Evolutionary conservation across 192 early-diverging fungal species (phyloP).

Genomic region (Thamnidium elegans): DNA sequence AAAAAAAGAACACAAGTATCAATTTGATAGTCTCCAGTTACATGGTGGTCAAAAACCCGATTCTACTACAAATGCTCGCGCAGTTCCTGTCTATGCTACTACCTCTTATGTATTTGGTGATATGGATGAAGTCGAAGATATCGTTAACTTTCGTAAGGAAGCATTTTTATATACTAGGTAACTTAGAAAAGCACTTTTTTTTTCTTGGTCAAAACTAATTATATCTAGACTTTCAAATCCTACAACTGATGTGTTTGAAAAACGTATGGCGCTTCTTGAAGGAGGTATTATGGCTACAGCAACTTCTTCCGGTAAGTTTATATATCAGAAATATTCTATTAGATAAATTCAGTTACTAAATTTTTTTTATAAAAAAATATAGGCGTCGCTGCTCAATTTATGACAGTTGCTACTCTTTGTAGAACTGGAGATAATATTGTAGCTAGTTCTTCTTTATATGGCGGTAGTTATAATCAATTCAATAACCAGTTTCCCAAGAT

Average conservation of each 20-base stretch:
- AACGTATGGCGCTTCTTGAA: conserved; percentile 88
- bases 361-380: too few relatives aligned
- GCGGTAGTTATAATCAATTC: conserved; percentile 83
- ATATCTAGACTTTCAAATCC: conserved; percentile 52
- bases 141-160: conserved; percentile 68
- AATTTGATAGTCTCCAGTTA: conserved; percentile 88
- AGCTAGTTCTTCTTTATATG: conserved; percentile 72
- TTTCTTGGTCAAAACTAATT: too few relatives aligned
- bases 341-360: too few relatives aligned
- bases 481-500: conserved; percentile 79
- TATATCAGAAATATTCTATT: too few relatives aligned
- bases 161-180: conserved; percentile 86
- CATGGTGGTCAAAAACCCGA: conserved; percentile 75
- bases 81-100: conserved; percentile 88
- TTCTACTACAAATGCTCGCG: conserved; percentile 70
- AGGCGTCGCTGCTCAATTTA: conserved; percentile 68
- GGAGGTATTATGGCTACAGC: conserved; percentile 71
- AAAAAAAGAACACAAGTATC: conserved; percentile 30
- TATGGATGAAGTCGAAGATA: conserved; percentile 72
- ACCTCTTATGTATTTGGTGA: conserved; percentile 80
- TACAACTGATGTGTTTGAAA: conserved; percentile 84
- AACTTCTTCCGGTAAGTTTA: conserved; percentile 35
- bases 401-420: conserved; percentile 73
- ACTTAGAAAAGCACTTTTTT: neutral
- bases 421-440: conserved; percentile 87